Base-by-base conservation (phyloP, 140 eudicot species). In the Cichorium intybus region DNA sequence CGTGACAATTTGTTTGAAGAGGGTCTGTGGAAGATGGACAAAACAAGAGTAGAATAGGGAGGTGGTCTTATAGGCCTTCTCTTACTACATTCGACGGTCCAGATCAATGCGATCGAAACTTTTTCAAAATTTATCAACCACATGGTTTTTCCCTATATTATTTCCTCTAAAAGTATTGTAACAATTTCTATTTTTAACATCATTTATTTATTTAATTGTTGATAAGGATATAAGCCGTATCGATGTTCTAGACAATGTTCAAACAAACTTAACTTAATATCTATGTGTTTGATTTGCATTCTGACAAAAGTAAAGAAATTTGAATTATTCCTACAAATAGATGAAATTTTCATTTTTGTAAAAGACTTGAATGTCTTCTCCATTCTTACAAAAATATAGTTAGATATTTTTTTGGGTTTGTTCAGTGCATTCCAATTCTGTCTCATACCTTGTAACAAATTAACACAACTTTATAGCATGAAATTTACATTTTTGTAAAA, bases 61-160 rank as follows among this genome's bases (percentile, higher is more conserved):
- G 75, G 62, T 60, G 81, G 23, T 71, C 57, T 70, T 82, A 82
- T 82, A 82, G 88, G 49, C 70, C 54, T 66, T 66, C 71, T 39
- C 73, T 56, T 12, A 21, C 29, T 37, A 34, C 2, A 23, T 18
- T 62, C 64, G 43, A 82, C 76, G 88, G 88, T 53, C 41, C 35
- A 41, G 88, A 82, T 82, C 50, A 28, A 33, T 28, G 66, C 51
- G 68, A 65, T 71, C 24, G 24, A 50, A 60, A 66, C 14, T 55
- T 58, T 69, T 57, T 28, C 64, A 68, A 33, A 16, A 27, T 37
- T 35, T 49, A 52, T 68, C 70, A 64, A 57, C 72, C 77, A 77
- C 73, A 62, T 24, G 31, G 39, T 37, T 63, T 58, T 57, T 18
- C 46, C 47, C 28, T 66, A 49, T 26, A 66, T 24, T 29, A 31